phyloP scores from a whole-genome alignment of 192 early-diverging fungal species.

The Rhizophagus prolifer region DNA sequence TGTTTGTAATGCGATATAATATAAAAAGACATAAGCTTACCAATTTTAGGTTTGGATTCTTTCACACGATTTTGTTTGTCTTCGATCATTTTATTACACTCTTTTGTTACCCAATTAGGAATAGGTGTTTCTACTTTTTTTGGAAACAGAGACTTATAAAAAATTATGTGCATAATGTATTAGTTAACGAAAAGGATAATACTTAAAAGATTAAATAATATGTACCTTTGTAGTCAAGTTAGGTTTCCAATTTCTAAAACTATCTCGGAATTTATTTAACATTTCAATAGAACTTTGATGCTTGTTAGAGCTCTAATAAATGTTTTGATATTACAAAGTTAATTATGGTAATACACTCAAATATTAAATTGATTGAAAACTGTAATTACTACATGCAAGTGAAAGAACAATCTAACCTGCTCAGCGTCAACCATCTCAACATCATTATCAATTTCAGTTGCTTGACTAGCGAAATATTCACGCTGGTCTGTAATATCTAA shows the following conservation, averaged over 20 bases:
- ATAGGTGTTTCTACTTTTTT: neutral
- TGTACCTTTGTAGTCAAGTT: conserved; percentile 34
- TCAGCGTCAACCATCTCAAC: conserved; percentile 29
- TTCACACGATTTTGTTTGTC: neutral
- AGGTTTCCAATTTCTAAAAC: conserved; percentile 34
- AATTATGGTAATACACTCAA: neutral
- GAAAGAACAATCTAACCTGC: no score
- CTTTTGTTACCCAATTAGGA: neutral
- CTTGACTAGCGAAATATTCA: conserved; percentile 77
- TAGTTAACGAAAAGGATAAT: neutral
- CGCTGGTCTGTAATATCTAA: conserved; percentile 75
- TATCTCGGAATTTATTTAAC: conserved; percentile 3
- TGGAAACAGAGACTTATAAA: neutral
- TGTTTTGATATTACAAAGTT: neutral
- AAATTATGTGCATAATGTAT: neutral
- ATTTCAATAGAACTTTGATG: neutral
- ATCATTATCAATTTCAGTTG: conserved; percentile 33
- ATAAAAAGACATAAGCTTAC: neutral
- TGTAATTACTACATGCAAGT: no score
- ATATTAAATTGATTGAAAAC: neutral
- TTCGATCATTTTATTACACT: conserved; percentile 3
- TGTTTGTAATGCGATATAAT: neutral
- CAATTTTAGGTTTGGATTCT: neutral
- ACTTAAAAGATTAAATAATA: neutral
- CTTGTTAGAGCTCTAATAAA: neutral